Percentiles rank a stretch among this genome's conserved stretches.
These are phyloP conservation scores for Aspergillus sp. DNA, from an alignment of 2,329 filamentous ascomycete genomes.

Conservation along the genomic window DNA sequence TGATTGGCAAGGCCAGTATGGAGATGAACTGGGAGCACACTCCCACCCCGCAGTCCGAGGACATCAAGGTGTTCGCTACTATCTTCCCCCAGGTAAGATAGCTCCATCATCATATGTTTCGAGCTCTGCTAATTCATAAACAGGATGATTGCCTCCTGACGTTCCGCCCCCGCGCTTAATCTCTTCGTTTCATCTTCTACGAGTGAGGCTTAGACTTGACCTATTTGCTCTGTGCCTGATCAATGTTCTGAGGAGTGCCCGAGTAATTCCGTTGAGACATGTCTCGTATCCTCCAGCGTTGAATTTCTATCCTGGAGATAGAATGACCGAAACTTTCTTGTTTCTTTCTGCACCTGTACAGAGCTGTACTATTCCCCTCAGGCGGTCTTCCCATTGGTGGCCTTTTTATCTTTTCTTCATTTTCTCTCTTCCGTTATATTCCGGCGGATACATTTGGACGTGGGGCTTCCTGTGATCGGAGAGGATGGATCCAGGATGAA, in stretches of 20 bases:
- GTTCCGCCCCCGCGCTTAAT: conserved; percentile 54
- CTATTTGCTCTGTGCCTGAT: neutral
- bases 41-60: conserved; percentile 77
- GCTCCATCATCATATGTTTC: neutral
- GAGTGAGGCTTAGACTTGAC: conserved; percentile 2
- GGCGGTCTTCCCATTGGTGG: conserved; percentile 2
- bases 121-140: conserved; percentile 20
- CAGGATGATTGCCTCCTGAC: conserved; percentile 82
- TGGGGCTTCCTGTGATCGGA: neutral
- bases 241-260: neutral
- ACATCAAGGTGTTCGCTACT: conserved; percentile 97
- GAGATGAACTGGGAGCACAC: conserved; percentile 88
- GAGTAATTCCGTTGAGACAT: neutral
- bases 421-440: conserved; percentile 6
- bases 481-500: neutral
- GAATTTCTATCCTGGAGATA: conserved; percentile 26
- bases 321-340: conserved; percentile 14
- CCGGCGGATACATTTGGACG: conserved; percentile 7
- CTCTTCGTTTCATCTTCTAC: neutral
- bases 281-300: conserved; percentile 13
- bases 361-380: conserved; percentile 7
- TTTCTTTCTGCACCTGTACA: conserved; percentile 8
- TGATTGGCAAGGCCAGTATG: conserved; percentile 87
- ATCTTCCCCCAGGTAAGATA: conserved; percentile 83
- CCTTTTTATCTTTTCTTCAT: conserved; percentile 4